These are phyloP conservation scores for Fusarium equiseti DNA, from an alignment of 2,329 filamentous ascomycete genomes.

Conservation along the genomic window DNA sequence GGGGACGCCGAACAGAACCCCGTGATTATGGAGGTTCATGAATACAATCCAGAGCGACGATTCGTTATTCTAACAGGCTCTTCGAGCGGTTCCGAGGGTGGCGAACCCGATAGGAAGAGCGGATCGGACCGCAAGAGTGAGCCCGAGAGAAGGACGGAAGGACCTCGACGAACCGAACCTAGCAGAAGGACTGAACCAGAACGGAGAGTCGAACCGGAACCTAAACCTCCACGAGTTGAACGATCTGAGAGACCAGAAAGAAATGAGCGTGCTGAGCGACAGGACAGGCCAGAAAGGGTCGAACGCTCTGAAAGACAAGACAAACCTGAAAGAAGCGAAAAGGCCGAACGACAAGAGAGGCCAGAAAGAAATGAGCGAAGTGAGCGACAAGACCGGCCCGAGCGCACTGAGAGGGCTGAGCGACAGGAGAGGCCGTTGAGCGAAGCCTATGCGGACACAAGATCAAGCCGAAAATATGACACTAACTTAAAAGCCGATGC, in stretches of 20 bases:
- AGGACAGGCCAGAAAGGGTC: not conserved
- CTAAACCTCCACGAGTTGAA: conserved; percentile 26
- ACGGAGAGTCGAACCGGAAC: conserved; percentile 6
- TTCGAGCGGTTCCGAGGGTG: conserved; percentile 42
- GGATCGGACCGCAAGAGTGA: conserved; percentile 15
- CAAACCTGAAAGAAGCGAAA: conserved; percentile 23
- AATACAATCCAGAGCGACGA: conserved; percentile 71
- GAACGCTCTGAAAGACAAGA: conserved; percentile 3
- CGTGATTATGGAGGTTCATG: conserved; percentile 72
- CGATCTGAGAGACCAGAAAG: conserved; percentile 9
- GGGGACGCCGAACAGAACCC: conserved; percentile 77
- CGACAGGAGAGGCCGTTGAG: conserved; percentile 22
- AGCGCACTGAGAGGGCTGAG: conserved; percentile 22
- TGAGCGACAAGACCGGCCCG: conserved; percentile 8
- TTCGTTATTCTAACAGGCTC: conserved; percentile 69
- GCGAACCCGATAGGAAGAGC: conserved; percentile 44
- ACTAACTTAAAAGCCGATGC: conserved; percentile 34
- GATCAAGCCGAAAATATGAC: conserved; percentile 29
- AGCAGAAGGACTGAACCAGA: conserved; percentile 13
- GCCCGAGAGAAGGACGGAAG: conserved; percentile 14
- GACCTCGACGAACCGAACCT: conserved; percentile 12
- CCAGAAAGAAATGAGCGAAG: conserved; percentile 1
- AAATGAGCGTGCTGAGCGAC: not conserved
- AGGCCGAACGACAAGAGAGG: conserved; percentile 21
- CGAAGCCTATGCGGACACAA: conserved; percentile 27